phyloP scores from a whole-genome alignment of 2,329 filamentous ascomycete genomes.

The Colletotrichum limetticola region DNA sequence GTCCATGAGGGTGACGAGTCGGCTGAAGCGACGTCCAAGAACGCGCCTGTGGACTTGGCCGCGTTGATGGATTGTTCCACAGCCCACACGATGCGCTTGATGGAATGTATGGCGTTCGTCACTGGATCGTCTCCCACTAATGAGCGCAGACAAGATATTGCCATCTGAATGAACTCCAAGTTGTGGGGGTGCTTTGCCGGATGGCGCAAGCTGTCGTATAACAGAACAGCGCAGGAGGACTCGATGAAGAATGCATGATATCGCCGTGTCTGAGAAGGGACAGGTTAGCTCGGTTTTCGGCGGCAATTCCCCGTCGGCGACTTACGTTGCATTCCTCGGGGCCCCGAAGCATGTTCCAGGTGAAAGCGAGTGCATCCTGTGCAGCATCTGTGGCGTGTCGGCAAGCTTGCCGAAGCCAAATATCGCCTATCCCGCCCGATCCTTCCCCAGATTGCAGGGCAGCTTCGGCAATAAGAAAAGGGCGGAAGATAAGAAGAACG shows the following conservation, averaged over 20 bases:
- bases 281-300: background rate
- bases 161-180: conserved; percentile 29
- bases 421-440: conserved; percentile 36
- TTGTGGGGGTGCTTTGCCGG: conserved; percentile 41
- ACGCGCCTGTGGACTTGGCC: conserved; percentile 6
- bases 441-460: conserved; percentile 21
- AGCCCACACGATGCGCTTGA: conserved; percentile 39
- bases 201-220: conserved; percentile 43
- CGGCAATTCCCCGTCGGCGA: background rate
- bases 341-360: conserved; percentile 15
- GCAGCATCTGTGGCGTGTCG: conserved; percentile 43
- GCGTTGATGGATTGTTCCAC: conserved; percentile 38
- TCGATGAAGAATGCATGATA: conserved; percentile 44
- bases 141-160: conserved; percentile 10
- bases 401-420: conserved; percentile 45
- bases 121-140: conserved; percentile 42
- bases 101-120: conserved; percentile 38
- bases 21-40: background rate
- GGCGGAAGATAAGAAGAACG: conserved; percentile 18
- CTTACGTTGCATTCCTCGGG: conserved; percentile 24
- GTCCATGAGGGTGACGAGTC: conserved; percentile 19
- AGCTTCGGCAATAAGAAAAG: conserved; percentile 30
- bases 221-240: conserved; percentile 41
- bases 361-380: conserved; percentile 42
- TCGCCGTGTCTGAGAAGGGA: conserved; percentile 17